Conservation (phyloP, 2,329 filamentous ascomycete genomes). For the Ceratocystiopsis minuta region DNA sequence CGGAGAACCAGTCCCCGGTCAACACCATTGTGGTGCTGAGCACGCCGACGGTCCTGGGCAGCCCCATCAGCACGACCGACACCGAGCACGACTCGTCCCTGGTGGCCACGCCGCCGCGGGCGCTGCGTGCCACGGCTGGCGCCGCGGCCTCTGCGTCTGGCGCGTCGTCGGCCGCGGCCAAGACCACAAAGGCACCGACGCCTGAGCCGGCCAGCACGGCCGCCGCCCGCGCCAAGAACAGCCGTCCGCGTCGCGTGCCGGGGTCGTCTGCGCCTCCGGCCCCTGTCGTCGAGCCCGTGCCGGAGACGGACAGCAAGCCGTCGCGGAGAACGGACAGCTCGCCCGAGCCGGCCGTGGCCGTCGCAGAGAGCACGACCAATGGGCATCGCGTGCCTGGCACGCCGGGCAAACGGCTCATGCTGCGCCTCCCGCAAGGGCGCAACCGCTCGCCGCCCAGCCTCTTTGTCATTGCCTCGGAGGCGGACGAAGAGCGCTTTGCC, state of each 20-base stretch:
- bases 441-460: slow-evolving; percentile 6
- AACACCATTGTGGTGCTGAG: too few species aligned
- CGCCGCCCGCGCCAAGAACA: background rate
- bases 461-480: slow-evolving; percentile 2
- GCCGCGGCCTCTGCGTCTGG: background rate
- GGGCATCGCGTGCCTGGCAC: background rate
- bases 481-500: slow-evolving; percentile 4
- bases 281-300: background rate
- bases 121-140: background rate
- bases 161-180: background rate
- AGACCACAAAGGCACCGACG: too few species aligned
- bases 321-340: background rate
- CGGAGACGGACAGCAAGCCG: background rate
- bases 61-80: too few species aligned
- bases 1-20: too few species aligned
- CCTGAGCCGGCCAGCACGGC: background rate
- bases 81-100: too few species aligned
- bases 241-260: background rate
- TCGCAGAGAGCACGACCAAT: background rate
- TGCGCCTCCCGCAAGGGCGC: slow-evolving; percentile 3
- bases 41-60: too few species aligned
- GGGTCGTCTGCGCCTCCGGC: too few species aligned
- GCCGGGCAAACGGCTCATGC: slow-evolving; percentile 4
- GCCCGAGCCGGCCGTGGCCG: background rate
- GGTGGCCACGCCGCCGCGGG: background rate